Base-by-base conservation (phyloP, 164 flowering plant species). In the Magnolia changhungtana region DNA sequence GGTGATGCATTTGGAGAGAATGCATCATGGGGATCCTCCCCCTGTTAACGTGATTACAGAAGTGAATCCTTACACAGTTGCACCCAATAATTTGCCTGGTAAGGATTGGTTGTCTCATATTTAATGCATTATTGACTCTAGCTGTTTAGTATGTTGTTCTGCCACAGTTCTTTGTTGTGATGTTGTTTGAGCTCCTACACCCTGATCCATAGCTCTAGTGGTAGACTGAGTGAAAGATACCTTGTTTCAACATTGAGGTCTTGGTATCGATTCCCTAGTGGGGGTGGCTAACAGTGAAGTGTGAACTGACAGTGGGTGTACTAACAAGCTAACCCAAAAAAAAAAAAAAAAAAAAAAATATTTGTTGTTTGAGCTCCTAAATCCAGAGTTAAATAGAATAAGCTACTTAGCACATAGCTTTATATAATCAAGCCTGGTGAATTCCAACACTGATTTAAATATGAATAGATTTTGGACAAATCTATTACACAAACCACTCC, bases 71-170 rank as follows among this genome's bases (percentile, higher is more conserved):
- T 84, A 74, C 78, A 31, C 51, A 21, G 50, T 37, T 55, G 21
- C 1, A 11, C 91, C 91, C 16, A 37, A 72, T 65, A 50, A 80
- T 72, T 85, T 88, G 75, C 85, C 86, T 23, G 61, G 92, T 89
- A 77, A 78, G 78, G 74, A 16, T 78, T 21, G 20, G 20, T 74
- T 59, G 11, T 63, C 45, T 73, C 20, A 49, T 74, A 8, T 50
- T 16, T 11, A 1, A 14, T 37, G 64, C 7, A 59, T 27, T 16
- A 4, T 49, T 77, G 20, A 8, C 55, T 24, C 9, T 21, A 27
- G 7, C 50, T 31, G 1, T 29, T 2, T 8, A 37, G 45, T 37
- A 37, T 37, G 45, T 37, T 37, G 45, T 37, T 37, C 7, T 37
- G 45, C 45, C 6, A 37, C 45, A 37, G 45, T 37, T 37, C 7